Evolutionary conservation across 202 grass and related monocot genomes (phyloP).

Genomic region (Carex arenaria): DNA sequence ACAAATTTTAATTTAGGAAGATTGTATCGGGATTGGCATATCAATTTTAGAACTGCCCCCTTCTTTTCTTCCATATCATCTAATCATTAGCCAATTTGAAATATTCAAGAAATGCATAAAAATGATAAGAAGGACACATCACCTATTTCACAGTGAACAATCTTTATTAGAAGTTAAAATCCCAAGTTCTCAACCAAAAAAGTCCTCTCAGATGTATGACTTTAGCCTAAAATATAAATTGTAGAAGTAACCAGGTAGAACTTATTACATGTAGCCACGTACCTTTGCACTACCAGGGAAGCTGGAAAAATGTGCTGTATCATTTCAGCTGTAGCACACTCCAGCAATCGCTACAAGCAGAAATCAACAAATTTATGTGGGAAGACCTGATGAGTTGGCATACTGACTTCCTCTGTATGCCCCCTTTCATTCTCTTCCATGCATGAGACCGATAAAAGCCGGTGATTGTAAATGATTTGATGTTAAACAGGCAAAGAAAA

Average conservation of each 20-base stretch:
- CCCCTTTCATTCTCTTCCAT: background rate
- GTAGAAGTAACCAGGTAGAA: background rate
- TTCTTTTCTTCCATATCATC: constrained; percentile 14
- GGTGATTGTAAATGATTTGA: background rate
- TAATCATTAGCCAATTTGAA: background rate
- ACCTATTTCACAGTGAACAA: background rate
- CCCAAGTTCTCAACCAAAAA: background rate
- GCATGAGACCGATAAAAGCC: background rate
- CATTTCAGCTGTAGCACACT: background rate
- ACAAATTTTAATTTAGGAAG: constrained; percentile 26
- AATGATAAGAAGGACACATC: background rate
- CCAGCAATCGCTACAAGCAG: background rate
- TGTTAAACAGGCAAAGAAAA: background rate
- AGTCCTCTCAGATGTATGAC: background rate
- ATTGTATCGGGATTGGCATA: constrained; percentile 27
- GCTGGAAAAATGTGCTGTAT: background rate
- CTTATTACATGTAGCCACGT: background rate
- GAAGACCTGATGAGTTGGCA: background rate
- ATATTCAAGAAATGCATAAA: background rate
- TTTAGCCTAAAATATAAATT: background rate
- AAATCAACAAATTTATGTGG: background rate
- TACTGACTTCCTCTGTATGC: background rate
- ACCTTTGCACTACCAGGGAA: background rate
- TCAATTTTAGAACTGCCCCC: constrained; percentile 23
- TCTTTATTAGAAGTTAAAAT: background rate